Evolutionary conservation across 2,329 filamentous ascomycete species (phyloP), one percentile per base, ranked within the genome.

Genomic region (Trichoderma cornu-damae): DNA sequence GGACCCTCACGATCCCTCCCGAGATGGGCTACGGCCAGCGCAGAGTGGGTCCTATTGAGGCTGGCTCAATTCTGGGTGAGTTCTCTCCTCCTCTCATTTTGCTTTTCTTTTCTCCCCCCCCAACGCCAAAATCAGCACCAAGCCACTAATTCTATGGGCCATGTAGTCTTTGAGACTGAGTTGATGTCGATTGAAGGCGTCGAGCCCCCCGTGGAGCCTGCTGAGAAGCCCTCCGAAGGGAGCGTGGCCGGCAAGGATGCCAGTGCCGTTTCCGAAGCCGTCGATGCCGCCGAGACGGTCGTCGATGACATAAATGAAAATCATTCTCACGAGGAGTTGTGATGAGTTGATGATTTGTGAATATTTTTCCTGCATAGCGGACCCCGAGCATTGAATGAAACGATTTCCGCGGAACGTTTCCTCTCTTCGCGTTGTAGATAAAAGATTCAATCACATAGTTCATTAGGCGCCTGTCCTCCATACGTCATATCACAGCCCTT

Each of bases 1-100:
- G 88, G 65, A 93, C 84, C 56, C 76, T 99, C 72, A 96, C 87
- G 18, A 94, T 99, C 57, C 90, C 91, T n/a, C 90, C 93, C 18
- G 83, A 86, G 68, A 77, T 87, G 68, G 94, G 84, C 47, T 99
- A 97, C 73, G 94, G 94, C 50, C 77, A 87, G 61, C 80, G 84
- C 54, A 79, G 73, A 35, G 82, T 89, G 70, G 91, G 91, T 1
- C 90, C 91, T 20, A 97, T 97, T 68, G 91, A 92, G 16, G 85
- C 82, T 4, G 86, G 85, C 30, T 85, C 88, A 64, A 95, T 90
- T 58, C 75, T 97, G 68, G 78, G 87, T 89, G 79, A 44, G 81
- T 64, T 65, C 26, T 35, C 20, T 18, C 37, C 48, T 8, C 20
- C 24, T 6, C 37, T 22, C n/a, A 43, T n/a, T 32, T 22, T 1